Percentiles rank a stretch among this genome's conserved stretches.
Conservation (phyloP, 1,284 basidiomycete genomes). For the Cutaneotrichosporon sp. region DNA sequence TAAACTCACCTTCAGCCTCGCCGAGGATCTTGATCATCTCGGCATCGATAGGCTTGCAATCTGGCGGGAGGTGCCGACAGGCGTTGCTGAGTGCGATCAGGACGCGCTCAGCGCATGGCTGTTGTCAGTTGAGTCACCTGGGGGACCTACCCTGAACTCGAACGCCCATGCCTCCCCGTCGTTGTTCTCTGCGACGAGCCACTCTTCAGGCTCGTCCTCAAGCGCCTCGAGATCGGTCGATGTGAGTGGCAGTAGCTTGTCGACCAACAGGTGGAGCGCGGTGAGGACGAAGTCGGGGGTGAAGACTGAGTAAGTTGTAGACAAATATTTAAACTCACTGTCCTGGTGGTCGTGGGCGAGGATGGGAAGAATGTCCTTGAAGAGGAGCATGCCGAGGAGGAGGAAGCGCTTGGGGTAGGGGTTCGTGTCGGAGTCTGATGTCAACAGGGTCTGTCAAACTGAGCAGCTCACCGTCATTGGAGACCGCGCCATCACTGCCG, state of each 20-base stretch:
- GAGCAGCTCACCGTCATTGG: constrained; percentile 44
- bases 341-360: constrained; percentile 46
- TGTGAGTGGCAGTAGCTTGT: constrained; percentile 77
- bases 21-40: constrained; percentile 64
- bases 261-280: constrained; percentile 73
- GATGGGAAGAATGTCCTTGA: constrained; percentile 65
- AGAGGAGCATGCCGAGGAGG: constrained; percentile 80
- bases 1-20: constrained; percentile 56
- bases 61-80: constrained; percentile 61
- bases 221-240: constrained; percentile 73
- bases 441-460: not conserved
- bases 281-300: constrained; percentile 71
- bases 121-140: constrained; percentile 10
- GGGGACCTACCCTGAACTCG: constrained; percentile 68
- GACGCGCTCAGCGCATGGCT: constrained; percentile 83
- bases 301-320: constrained; percentile 59
- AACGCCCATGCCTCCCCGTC: constrained; percentile 87
- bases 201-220: constrained; percentile 83
- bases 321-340: constrained; percentile 32
- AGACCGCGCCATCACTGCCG: constrained; percentile 45
- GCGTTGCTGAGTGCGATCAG: constrained; percentile 74
- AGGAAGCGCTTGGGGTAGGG: constrained; percentile 61
- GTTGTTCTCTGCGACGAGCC: constrained; percentile 73
- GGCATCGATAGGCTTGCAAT: constrained; percentile 61
- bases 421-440: constrained; percentile 37